phyloP scores from a whole-genome alignment of 192 early-diverging fungal species.

The Geranomyces michiganensis region DNA sequence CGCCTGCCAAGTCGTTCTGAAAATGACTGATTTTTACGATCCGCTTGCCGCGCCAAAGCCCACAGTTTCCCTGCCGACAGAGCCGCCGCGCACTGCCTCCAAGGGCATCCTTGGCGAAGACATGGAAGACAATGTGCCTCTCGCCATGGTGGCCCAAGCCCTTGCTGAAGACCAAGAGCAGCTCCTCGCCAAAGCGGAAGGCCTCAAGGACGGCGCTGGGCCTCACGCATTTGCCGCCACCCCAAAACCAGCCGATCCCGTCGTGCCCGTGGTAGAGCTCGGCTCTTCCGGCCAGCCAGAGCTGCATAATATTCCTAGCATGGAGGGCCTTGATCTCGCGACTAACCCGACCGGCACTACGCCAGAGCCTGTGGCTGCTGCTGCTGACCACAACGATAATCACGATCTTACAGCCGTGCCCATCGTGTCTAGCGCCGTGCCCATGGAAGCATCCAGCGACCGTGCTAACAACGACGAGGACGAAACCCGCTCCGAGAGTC shows the following conservation, averaged over 20 bases:
- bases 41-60: conserved; percentile 2
- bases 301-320: conserved; percentile 19
- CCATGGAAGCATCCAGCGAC: neutral
- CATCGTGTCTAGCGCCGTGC: neutral
- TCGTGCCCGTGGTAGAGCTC: conserved; percentile 8
- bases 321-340: conserved; percentile 21
- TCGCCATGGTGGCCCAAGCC: neutral
- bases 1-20: neutral
- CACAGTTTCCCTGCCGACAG: neutral
- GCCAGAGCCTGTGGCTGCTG: neutral
- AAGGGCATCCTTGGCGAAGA: conserved; percentile 2
- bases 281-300: neutral
- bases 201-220: neutral
- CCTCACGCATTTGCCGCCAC: neutral
- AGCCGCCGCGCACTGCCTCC: neutral
- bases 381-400: neutral
- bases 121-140: conserved; percentile 10
- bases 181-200: neutral
- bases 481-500: neutral
- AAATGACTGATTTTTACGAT: conserved; percentile 5
- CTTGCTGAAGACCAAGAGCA: neutral
- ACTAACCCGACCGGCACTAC: neutral
- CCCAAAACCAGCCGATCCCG: neutral
- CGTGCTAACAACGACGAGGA: neutral
- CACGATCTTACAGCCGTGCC: neutral